Percentiles rank a stretch among this genome's conserved stretches.
Evolutionary conservation across 108 stramenopile species (phyloP).

Genomic region (Fistulifera pelliculosa): DNA sequence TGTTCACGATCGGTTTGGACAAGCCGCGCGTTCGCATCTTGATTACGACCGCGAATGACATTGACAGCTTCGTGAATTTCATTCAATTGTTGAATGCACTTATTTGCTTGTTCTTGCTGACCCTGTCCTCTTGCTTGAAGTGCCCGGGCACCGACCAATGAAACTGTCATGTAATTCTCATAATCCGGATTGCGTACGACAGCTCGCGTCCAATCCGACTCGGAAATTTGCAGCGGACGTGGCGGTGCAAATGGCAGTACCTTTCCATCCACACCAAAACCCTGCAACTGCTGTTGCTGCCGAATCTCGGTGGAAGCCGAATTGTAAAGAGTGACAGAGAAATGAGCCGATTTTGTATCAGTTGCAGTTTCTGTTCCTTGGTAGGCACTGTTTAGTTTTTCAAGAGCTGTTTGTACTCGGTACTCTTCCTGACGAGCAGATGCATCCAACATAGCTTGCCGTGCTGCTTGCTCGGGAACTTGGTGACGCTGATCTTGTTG

Average conservation of each 20-base stretch:
- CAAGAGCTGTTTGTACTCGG: conserved; percentile 39
- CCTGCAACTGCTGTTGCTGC: conserved; percentile 28
- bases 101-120: conserved; percentile 52
- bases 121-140: conserved; percentile 45
- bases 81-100: conserved; percentile 19
- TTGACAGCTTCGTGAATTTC: conserved; percentile 20
- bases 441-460: conserved; percentile 61
- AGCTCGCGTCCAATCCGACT: conserved; percentile 57
- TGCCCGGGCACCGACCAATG: conserved; percentile 54
- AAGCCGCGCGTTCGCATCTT: conserved; percentile 19
- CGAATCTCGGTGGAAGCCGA: conserved; percentile 50
- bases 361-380: conserved; percentile 12
- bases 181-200: conserved; percentile 80
- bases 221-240: conserved; percentile 50
- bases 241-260: conserved; percentile 28
- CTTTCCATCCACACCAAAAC: conserved; percentile 18
- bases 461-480: conserved; percentile 61
- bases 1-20: conserved; percentile 20
- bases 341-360: conserved; percentile 20
- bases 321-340: conserved; percentile 70
- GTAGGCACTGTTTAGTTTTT: conserved; percentile 46
- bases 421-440: conserved; percentile 60
- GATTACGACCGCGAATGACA: conserved; percentile 10
- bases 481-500: conserved; percentile 16
- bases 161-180: conserved; percentile 40